Conservation (phyloP, 2,329 filamentous ascomycete genomes). For the Trichophyton benhamiae region DNA sequence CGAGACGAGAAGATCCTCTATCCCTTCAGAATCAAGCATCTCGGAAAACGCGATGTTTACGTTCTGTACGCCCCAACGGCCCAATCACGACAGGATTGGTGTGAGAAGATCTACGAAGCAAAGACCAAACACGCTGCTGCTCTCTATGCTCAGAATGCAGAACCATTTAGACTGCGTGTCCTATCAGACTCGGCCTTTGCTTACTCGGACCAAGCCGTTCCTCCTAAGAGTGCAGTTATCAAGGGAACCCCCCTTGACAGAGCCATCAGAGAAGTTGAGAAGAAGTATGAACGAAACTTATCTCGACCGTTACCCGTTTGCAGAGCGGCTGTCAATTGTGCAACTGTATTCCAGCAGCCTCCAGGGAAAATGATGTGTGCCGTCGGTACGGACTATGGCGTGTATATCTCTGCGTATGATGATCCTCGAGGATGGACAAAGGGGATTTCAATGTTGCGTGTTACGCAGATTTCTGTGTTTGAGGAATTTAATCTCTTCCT, state of each 20-base stretch:
- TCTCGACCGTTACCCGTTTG: slow-evolving; percentile 64
- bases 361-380: slow-evolving; percentile 79
- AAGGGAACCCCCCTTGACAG: slow-evolving; percentile 83
- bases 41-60: slow-evolving; percentile 76
- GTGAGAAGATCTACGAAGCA: slow-evolving; percentile 81
- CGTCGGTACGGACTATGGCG: slow-evolving; percentile 87
- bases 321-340: slow-evolving; percentile 78
- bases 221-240: slow-evolving; percentile 62
- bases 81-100: slow-evolving; percentile 74
- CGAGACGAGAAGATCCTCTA: slow-evolving; percentile 77
- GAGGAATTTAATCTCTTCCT: slow-evolving; percentile 92
- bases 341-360: slow-evolving; percentile 71
- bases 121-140: slow-evolving; percentile 89
- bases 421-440: slow-evolving; percentile 85
- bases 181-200: slow-evolving; percentile 81
- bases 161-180: slow-evolving; percentile 84
- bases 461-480: slow-evolving; percentile 86
- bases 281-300: slow-evolving; percentile 52
- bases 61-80: slow-evolving; percentile 73
- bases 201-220: slow-evolving; percentile 35
- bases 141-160: slow-evolving; percentile 80
- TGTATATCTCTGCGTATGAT: slow-evolving; percentile 76
- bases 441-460: slow-evolving; percentile 60
- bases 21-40: slow-evolving; percentile 89
- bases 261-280: slow-evolving; percentile 79